A percentile compares a stretch with the other conserved stretches of the same genome.
Conservation (phyloP, 257 asterid species). For the Przewalskia tangutica region DNA sequence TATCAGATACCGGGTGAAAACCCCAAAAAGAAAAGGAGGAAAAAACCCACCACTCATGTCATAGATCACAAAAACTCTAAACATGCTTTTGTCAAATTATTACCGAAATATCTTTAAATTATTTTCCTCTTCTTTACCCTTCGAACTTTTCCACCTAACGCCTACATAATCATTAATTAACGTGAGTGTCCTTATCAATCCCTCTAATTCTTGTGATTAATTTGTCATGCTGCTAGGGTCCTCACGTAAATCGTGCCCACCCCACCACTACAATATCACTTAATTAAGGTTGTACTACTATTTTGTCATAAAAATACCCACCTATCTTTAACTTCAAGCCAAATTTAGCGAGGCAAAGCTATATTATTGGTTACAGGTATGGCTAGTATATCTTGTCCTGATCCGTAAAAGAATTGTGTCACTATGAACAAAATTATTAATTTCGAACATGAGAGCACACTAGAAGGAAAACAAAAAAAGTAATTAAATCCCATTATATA, state of each 20-base stretch:
- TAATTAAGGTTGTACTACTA: not conserved
- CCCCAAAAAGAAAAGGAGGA: not conserved
- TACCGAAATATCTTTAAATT: not conserved
- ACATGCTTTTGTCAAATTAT: constrained; percentile 1
- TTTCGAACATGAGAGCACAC: not conserved
- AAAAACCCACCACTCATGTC: constrained; percentile 10
- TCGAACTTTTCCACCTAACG: constrained; percentile 23
- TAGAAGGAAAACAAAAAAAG: not conserved
- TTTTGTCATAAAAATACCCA: not conserved
- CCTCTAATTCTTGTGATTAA: not conserved
- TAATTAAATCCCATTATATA: not conserved
- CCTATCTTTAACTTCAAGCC: constrained; percentile 9
- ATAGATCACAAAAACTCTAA: not conserved
- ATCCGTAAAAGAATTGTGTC: not conserved
- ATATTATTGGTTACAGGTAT: not conserved
- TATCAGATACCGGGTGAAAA: no score
- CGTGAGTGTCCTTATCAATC: not conserved
- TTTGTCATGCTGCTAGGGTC: not conserved
- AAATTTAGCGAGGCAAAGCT: not conserved
- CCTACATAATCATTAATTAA: constrained; percentile 6
- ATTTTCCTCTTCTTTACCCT: not conserved
- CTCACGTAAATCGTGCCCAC: not conserved
- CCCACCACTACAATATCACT: not conserved
- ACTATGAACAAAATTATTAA: not conserved
- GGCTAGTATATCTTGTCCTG: not conserved